Evolutionary conservation across 1,139 yeast species (phyloP).

Genomic region (Magnusiomyces fungicola): DNA sequence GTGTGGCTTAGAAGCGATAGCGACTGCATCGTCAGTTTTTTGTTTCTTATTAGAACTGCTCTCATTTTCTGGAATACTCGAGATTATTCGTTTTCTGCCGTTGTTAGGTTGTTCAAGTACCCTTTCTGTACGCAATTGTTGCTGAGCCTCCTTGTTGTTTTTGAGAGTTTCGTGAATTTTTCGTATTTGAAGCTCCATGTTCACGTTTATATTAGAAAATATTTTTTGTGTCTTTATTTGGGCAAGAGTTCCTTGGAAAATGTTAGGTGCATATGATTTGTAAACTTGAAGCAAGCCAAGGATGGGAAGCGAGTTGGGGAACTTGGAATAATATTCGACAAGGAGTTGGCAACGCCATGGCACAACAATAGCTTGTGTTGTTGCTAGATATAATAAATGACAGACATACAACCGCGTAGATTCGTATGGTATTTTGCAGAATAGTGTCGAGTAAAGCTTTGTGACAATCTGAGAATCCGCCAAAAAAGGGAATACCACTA

Average conservation of each 20-base stretch:
- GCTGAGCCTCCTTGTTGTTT: not conserved
- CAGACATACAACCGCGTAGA: constrained; percentile 40
- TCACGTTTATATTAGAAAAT: constrained; percentile 28
- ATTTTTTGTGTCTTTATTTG: not conserved
- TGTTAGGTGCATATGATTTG: constrained; percentile 27
- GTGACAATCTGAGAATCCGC: constrained; percentile 26
- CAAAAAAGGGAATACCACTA: constrained; percentile 30
- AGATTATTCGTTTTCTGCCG: too few species aligned
- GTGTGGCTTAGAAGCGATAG: too few species aligned
- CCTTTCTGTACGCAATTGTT: not conserved
- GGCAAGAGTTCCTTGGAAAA: constrained; percentile 21
- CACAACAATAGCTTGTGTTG: constrained; percentile 32
- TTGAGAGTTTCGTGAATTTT: not conserved
- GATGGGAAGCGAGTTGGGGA: constrained; percentile 32
- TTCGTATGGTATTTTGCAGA: constrained; percentile 41
- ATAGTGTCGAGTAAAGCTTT: constrained; percentile 34
- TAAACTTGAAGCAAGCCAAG: constrained; percentile 28
- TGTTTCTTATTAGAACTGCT: too few species aligned
- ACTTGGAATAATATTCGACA: constrained; percentile 30
- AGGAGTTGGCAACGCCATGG: constrained; percentile 34
- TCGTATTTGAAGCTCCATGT: constrained; percentile 10
- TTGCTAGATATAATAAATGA: constrained; percentile 36
- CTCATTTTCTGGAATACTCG: too few species aligned
- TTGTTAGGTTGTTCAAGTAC: constrained; percentile 2
- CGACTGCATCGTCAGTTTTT: too few species aligned